phyloP scores from a whole-genome alignment of 306 rosid species.

The Cucurbita argyrosperma region DNA sequence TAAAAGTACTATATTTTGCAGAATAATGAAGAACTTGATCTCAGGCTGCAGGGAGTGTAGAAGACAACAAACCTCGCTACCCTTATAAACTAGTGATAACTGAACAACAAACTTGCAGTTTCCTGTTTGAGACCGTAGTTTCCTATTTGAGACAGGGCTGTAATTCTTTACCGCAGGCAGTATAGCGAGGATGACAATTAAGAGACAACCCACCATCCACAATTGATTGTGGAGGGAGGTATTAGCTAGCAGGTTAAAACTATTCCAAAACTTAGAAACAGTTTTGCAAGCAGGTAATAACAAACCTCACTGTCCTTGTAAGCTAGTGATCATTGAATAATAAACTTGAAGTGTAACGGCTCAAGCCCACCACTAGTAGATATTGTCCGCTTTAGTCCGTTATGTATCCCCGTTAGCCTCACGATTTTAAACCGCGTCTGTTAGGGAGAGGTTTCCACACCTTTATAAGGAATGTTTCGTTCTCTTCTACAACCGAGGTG shows the following conservation, averaged over 20 bases:
- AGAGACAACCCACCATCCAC: neutral
- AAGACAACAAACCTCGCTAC: neutral
- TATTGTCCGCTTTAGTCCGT: too few relatives aligned
- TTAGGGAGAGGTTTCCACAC: too few relatives aligned
- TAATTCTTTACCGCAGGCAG: neutral
- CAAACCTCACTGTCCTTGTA: neutral
- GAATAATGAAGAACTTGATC: neutral
- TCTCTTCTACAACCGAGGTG: too few relatives aligned
- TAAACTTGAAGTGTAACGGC: neutral
- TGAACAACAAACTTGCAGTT: neutral
- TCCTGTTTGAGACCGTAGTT: neutral
- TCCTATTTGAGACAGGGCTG: neutral
- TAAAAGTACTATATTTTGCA: neutral
- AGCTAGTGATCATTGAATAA: neutral
- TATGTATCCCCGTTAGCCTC: too few relatives aligned
- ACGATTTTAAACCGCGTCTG: too few relatives aligned
- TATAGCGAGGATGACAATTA: neutral
- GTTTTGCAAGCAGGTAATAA: neutral
- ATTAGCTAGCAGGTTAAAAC: neutral
- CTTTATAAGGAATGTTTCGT: too few relatives aligned
- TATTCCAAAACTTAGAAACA: too few relatives aligned
- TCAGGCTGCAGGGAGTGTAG: neutral
- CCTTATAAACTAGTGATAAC: neutral
- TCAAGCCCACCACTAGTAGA: too few relatives aligned
- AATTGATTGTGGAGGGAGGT: neutral